phyloP scores from a whole-genome alignment of 352 stramenopile species.

The Pythium angustatum region DNA sequence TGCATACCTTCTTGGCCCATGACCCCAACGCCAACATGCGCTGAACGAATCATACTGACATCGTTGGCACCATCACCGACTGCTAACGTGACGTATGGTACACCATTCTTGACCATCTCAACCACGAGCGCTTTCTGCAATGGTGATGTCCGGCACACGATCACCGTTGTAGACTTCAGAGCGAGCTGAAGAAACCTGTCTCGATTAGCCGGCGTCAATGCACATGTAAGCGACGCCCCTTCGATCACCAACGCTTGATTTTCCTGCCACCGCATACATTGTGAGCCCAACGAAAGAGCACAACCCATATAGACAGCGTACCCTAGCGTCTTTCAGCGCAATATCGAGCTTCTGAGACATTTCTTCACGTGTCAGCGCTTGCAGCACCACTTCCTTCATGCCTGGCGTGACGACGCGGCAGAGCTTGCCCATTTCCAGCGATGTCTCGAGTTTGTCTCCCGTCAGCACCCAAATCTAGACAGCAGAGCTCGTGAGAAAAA shows the following conservation, averaged over 20 bases:
- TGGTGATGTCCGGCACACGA: slow-evolving; percentile 87
- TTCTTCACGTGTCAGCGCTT: slow-evolving; percentile 41
- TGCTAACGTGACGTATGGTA: slow-evolving; percentile 89
- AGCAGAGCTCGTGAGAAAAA: neutral
- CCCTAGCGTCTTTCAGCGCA: slow-evolving; percentile 47
- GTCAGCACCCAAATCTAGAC: slow-evolving; percentile 92
- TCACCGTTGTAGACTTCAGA: slow-evolving; percentile 76
- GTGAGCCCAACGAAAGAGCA: neutral
- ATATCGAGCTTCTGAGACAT: slow-evolving; percentile 56
- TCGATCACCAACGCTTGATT: slow-evolving; percentile 73
- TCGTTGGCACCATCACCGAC: slow-evolving; percentile 99
- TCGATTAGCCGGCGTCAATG: slow-evolving; percentile 54
- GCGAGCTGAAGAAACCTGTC: slow-evolving; percentile 70
- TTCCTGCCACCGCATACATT: slow-evolving; percentile 33
- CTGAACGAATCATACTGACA: slow-evolving; percentile 99
- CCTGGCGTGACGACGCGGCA: slow-evolving; percentile 81
- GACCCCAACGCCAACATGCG: slow-evolving; percentile 98
- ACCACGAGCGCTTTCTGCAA: slow-evolving; percentile 92
- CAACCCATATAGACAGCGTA: slow-evolving; percentile 8
- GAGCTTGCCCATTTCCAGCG: slow-evolving; percentile 97
- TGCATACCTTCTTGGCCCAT: slow-evolving; percentile 96
- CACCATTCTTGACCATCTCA: slow-evolving; percentile 89
- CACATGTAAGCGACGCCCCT: slow-evolving; percentile 58
- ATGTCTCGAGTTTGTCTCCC: slow-evolving; percentile 98
- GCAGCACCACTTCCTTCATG: slow-evolving; percentile 79